Evolutionary conservation across 164 flowering plant genomes (phyloP).

Genomic region (Aristolochia fimbriata): DNA sequence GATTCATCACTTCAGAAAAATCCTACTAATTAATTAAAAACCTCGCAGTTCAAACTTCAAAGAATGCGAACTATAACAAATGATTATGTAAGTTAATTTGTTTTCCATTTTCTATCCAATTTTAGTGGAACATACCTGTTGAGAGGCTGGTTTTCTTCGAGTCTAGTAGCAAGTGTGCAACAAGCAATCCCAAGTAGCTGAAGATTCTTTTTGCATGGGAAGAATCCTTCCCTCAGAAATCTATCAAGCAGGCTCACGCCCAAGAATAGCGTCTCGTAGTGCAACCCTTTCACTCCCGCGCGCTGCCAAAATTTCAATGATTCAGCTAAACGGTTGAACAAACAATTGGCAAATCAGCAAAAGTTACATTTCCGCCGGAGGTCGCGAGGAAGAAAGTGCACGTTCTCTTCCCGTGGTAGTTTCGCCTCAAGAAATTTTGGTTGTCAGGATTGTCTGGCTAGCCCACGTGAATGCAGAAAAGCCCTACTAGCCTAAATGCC

Average conservation of each 20-base stretch:
- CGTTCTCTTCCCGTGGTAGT: no score
- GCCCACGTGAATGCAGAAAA: no score
- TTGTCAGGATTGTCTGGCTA: no score
- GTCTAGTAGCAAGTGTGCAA: slow-evolving; percentile 75
- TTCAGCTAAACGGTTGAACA: neutral
- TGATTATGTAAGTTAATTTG: neutral
- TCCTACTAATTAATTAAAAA: no score
- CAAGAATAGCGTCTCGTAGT: slow-evolving; percentile 67
- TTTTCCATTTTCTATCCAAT: neutral
- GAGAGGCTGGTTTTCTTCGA: slow-evolving; percentile 88
- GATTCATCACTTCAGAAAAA: no score
- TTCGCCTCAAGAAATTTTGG: no score
- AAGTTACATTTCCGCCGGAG: no score
- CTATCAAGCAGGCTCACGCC: slow-evolving; percentile 70
- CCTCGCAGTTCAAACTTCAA: no score
- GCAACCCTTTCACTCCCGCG: slow-evolving; percentile 39
- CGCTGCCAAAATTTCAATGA: slow-evolving; percentile 31
- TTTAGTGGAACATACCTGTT: slow-evolving; percentile 41
- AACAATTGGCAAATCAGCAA: no score
- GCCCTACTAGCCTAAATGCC: no score
- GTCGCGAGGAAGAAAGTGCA: no score
- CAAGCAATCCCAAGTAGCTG: slow-evolving; percentile 83
- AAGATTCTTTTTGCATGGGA: slow-evolving; percentile 44
- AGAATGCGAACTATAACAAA: neutral
- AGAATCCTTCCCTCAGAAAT: slow-evolving; percentile 67